A percentile compares a stretch with the other conserved stretches of the same genome.
Evolutionary conservation across 176 grass and related monocot species (phyloP).

Genomic region (Echinochloa phyllopogon): DNA sequence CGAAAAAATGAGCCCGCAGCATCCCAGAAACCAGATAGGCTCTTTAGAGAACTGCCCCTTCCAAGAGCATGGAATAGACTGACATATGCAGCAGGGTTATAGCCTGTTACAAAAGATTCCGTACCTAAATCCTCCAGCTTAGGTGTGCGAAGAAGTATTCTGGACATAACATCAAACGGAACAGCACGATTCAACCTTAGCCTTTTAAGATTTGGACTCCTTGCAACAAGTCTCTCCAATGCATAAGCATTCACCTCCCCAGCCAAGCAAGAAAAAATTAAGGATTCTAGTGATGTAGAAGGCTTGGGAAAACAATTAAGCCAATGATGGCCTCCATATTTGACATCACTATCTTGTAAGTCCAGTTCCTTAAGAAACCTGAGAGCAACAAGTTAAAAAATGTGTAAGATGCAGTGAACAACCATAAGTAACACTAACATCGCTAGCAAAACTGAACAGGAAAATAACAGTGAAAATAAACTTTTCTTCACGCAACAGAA

Average conservation of each 20-base stretch:
- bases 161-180: conserved; percentile 60
- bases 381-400: conserved; percentile 19
- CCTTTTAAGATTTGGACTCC: conserved; percentile 70
- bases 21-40: conserved; percentile 82
- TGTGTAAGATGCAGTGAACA: conserved; percentile 11
- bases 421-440: conserved; percentile 18
- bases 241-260: conserved; percentile 60
- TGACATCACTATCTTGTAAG: conserved; percentile 72
- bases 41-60: conserved; percentile 58
- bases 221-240: conserved; percentile 67
- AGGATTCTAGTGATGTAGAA: conserved; percentile 67
- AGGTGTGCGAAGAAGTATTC: conserved; percentile 52
- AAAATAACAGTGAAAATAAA: background rate
- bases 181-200: conserved; percentile 69
- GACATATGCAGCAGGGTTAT: conserved; percentile 33
- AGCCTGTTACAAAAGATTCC: conserved; percentile 54
- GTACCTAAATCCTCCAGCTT: conserved; percentile 78
- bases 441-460: conserved; percentile 22
- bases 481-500: background rate
- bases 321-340: conserved; percentile 57
- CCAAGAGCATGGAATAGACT: conserved; percentile 45
- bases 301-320: conserved; percentile 66
- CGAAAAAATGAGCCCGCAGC: conserved; percentile 34
- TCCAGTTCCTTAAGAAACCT: conserved; percentile 79
- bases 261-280: conserved; percentile 80